Base-by-base conservation (phyloP, 148 eudicot genomes). In the Cornus florida region DNA sequence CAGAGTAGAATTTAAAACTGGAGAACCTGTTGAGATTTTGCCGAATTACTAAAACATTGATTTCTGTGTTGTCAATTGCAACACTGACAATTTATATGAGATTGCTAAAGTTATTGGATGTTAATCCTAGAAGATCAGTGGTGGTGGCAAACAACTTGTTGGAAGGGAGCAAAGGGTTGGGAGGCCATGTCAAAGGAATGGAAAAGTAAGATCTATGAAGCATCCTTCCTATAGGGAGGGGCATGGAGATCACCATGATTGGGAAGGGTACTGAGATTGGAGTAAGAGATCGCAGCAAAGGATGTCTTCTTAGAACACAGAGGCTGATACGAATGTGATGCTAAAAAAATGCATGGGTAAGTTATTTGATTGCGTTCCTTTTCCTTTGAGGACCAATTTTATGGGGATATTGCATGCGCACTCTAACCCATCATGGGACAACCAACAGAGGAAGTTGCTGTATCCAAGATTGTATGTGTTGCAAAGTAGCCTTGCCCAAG, bases 131-230 rank as follows among this genome's bases (percentile, higher is more conserved):
- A 13, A 84, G 81, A 43, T 78, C 86, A 12, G 82, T 84, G 43
- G 87, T 84, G 32, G 86, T 84, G 57, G 83, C 90, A 2, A 86
- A 80, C 68, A 84, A 87, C 65, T 74, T 86, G 80, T 79, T 77
- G 23, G 82, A 77, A 11, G 87, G 85, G 57, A 76, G 81, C 22
- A 72, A 67, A 66, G 89, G 87, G 74, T 22, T 82, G 67, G 79
- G 16, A 77, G 89, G 84, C 22, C 78, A 75, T 38, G 41, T 82
- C 82, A 82, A 77, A 38, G 81, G 83, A 33, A 64, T 79, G 32
- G 81, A 77, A 69, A 24, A 72, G 87, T 87, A 4, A 67, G 78
- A 79, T 87, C 89, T 5, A 77, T 78, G 80, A 20, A 62, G 66
- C 22, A 62, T 28, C 28, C 28, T 28, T 62, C 22, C 23, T 20